Evolutionary conservation across 768 basidiomycete species (phyloP), one percentile per base, ranked within the genome.

Genomic region (Boletus rubroflammeus): DNA sequence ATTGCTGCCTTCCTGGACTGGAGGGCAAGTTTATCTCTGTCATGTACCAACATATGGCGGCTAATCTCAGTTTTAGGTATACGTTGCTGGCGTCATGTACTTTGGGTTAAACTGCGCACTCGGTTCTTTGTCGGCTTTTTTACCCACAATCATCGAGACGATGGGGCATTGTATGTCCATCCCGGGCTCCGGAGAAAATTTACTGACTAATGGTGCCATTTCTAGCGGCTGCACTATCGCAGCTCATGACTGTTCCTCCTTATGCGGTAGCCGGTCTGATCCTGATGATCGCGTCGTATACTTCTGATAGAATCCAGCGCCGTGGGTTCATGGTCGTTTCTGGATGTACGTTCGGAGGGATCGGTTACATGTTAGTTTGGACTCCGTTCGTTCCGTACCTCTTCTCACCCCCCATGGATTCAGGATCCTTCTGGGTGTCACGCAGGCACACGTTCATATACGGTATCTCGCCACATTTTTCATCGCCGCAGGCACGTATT

Each of bases 91-190:
- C 1, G 62, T 79, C 31, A 72, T 80, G 28, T 78, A 76, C 60
- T 80, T 81, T 54, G 79, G 75, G 15, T 67, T 76, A 7, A 78
- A 78, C 56, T 74, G 73, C 49, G 77, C 81, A 11, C 69, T 80
- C 0, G 75, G 78, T 17, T 80, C 81, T 7, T 71, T 77, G 8
- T 75, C 76, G 3, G 78, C 81, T 1, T 82, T 82, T 67, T 66
- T 82, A 21, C 81, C 81, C 2, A 82, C 80, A 0, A 81, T 83
- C 60, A 79, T 83, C 28, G 73, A 69, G 55, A 80, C 78, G 0
- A 78, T 80, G 64, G 78, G 76, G 8, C 72, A 71, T 61, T 74
- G 78, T 80, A 59, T 26, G 75, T 59, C 43, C 38, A 2, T 29
- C n/a, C 10, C 21, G 0, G 3, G 5, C 9, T 36, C 21, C 15